A percentile compares a stretch with the other conserved stretches of the same genome.
Evolutionary conservation across 768 basidiomycete species (phyloP).

Genomic region (Daedaleopsis sinensis): DNA sequence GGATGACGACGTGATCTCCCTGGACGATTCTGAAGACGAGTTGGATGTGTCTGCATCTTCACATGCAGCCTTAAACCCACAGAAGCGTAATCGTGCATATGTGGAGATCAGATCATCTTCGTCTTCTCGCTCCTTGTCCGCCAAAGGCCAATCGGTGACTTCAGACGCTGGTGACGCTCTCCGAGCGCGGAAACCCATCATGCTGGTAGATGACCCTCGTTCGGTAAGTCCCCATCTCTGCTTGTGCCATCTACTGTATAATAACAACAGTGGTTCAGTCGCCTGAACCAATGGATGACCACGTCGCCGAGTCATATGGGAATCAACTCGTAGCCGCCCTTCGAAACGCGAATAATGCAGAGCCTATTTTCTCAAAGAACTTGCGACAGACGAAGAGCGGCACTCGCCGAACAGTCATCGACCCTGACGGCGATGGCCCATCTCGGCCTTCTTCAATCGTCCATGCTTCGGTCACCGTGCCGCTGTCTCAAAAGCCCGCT

Average conservation of each 20-base stretch:
- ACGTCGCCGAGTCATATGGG: background rate
- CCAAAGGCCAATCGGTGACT: background rate
- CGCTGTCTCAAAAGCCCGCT: background rate
- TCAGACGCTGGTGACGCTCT: background rate
- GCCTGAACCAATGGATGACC: background rate
- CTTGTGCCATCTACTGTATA: background rate
- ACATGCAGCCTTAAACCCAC: background rate
- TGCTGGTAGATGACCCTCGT: background rate
- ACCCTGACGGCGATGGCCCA: too few species aligned
- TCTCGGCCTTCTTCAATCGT: background rate
- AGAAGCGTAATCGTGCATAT: background rate
- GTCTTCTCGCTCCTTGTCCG: background rate
- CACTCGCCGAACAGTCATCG: background rate
- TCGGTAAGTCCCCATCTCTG: background rate
- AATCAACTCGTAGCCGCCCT: background rate
- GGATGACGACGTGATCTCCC: background rate
- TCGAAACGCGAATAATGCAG: background rate
- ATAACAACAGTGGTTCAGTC: background rate
- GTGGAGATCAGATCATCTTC: background rate
- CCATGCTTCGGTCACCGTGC: background rate
- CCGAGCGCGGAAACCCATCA: background rate
- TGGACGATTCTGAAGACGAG: background rate
- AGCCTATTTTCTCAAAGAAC: background rate
- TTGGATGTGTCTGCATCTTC: background rate
- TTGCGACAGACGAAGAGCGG: background rate